These are phyloP conservation scores for Pterocarpus santalinus DNA, from an alignment of 306 rosid species.

Conservation along the genomic window DNA sequence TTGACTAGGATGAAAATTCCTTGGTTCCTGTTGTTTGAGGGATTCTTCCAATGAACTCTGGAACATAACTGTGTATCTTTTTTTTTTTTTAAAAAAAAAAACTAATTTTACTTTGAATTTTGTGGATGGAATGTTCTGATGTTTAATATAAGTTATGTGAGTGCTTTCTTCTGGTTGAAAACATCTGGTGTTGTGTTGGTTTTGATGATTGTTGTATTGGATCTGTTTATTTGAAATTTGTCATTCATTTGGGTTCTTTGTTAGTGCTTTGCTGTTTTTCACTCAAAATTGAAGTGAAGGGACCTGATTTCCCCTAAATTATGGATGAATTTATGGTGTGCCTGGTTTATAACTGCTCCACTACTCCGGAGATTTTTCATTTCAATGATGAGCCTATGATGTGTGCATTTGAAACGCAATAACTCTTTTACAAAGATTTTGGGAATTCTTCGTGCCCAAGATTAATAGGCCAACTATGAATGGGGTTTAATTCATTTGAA, in stretches of 20 bases:
- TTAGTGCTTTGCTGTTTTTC: slow-evolving; percentile 41
- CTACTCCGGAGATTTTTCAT: slow-evolving; percentile 17
- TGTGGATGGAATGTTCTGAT: slow-evolving; percentile 36
- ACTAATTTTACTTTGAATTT: slow-evolving; percentile 27
- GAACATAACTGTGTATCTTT: slow-evolving; percentile 16
- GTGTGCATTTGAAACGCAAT: background rate
- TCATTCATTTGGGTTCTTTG: slow-evolving; percentile 27
- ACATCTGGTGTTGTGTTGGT: slow-evolving; percentile 28
- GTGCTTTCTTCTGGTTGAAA: slow-evolving; percentile 40
- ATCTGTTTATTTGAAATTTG: slow-evolving; percentile 59
- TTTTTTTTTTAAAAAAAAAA: background rate
- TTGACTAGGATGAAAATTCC: slow-evolving; percentile 35
- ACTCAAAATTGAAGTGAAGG: slow-evolving; percentile 38
- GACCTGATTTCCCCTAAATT: slow-evolving; percentile 27
- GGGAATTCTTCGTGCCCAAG: slow-evolving; percentile 2
- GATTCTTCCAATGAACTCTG: slow-evolving; percentile 51
- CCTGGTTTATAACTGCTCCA: slow-evolving; percentile 13
- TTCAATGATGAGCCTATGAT: slow-evolving; percentile 33
- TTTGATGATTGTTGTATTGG: slow-evolving; percentile 52
- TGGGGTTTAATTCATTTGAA: slow-evolving; percentile 5
- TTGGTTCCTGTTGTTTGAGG: slow-evolving; percentile 46
- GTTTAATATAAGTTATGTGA: slow-evolving; percentile 49
- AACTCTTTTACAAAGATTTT: slow-evolving; percentile 23
- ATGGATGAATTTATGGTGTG: slow-evolving; percentile 43
- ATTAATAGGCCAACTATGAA: slow-evolving; percentile 28